Conservation (phyloP, 2,329 filamentous ascomycete species). For the Coleophoma crateriformis region DNA sequence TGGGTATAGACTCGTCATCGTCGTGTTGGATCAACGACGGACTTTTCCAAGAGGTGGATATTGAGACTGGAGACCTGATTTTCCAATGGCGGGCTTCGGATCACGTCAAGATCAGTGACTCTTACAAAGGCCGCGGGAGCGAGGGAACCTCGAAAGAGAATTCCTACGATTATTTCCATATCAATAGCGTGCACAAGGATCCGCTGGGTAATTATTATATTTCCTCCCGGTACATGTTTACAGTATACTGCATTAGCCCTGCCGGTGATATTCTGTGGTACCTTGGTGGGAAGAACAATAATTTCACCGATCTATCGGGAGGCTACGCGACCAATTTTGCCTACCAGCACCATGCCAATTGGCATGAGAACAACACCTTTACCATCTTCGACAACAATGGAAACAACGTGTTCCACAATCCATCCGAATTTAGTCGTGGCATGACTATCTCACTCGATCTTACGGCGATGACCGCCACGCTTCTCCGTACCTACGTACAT, state of each 20-base stretch:
- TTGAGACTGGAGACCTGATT: slow-evolving; percentile 39
- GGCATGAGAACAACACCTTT: slow-evolving; percentile 6
- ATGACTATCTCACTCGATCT: slow-evolving; percentile 8
- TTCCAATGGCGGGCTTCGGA: slow-evolving; percentile 40
- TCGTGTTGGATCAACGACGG: slow-evolving; percentile 33
- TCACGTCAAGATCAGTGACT: slow-evolving; percentile 5
- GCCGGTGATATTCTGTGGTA: slow-evolving; percentile 39
- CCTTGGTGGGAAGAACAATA: slow-evolving; percentile 36
- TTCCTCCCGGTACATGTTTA: slow-evolving; percentile 36
- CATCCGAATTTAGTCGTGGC: slow-evolving; percentile 5
- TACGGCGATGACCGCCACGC: slow-evolving; percentile 7
- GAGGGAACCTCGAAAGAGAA: slow-evolving; percentile 1
- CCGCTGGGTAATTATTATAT: slow-evolving; percentile 37
- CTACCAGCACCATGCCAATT: slow-evolving; percentile 43
- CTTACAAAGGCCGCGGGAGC: background rate
- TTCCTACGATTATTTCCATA: slow-evolving; percentile 27
- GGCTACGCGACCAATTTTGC: slow-evolving; percentile 35
- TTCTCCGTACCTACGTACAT: slow-evolving; percentile 6
- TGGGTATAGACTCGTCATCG: slow-evolving; percentile 14
- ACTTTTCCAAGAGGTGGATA: slow-evolving; percentile 41
- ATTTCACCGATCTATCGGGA: slow-evolving; percentile 27
- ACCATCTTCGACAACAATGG: slow-evolving; percentile 12
- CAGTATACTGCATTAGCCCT: slow-evolving; percentile 37
- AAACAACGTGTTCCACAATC: slow-evolving; percentile 1
- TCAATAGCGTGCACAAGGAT: slow-evolving; percentile 32